Evolutionary conservation across 441 rosid species (phyloP).

Genomic region (Metrosideros polymorpha): DNA sequence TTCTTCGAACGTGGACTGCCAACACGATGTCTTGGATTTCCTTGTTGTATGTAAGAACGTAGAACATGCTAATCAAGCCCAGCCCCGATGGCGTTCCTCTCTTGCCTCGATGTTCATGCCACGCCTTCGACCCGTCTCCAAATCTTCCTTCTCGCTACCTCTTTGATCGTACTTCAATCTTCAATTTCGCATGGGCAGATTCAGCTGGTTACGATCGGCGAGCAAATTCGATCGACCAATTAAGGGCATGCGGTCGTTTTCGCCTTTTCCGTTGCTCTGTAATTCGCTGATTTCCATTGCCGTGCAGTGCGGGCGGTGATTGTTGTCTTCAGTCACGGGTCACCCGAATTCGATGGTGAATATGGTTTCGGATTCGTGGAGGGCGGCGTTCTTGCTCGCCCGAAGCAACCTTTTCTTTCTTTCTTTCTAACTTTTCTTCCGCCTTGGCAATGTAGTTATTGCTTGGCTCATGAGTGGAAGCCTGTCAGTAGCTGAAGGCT

Average conservation of each 20-base stretch:
- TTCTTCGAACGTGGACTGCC: neutral
- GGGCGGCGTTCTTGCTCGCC: constrained; percentile 6
- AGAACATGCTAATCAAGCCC: neutral
- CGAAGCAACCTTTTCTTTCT: constrained; percentile 15
- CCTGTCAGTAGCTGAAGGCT: neutral
- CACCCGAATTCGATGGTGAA: constrained; percentile 5
- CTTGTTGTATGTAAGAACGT: neutral
- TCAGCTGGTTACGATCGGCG: constrained; percentile 40
- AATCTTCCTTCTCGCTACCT: neutral
- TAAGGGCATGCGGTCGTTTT: neutral
- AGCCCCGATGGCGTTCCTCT: neutral
- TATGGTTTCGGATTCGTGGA: neutral
- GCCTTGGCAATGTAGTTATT: neutral
- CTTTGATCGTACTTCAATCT: no score
- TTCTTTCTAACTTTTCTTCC: neutral
- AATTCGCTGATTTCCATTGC: neutral
- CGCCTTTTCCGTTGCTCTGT: neutral
- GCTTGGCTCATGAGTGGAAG: neutral
- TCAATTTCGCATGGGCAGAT: constrained; percentile 40
- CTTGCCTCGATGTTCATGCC: neutral
- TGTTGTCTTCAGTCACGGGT: constrained; percentile 18
- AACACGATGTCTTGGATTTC: neutral
- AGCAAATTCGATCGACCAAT: neutral
- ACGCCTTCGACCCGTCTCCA: neutral
- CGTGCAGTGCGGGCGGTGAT: constrained; percentile 42